Base-by-base conservation (phyloP, 2,329 filamentous ascomycete species). In the Epichloe gansuensis region DNA sequence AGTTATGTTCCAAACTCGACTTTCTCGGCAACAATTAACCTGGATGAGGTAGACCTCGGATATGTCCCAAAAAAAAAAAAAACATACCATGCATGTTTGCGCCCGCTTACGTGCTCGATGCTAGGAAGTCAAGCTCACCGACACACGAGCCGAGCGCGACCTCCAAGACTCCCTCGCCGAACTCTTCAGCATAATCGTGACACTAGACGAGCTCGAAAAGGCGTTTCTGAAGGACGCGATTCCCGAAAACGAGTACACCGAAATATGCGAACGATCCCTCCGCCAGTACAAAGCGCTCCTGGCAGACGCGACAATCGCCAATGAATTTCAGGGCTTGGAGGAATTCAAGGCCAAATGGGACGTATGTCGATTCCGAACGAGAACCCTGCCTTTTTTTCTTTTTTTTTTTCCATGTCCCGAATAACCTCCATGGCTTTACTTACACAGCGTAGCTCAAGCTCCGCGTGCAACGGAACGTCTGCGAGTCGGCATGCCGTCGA, bases 281-380 rank as follows among this genome's bases (percentile, higher is more conserved):
- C 94, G 95, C 70, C 93, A 98, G 72, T 98, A 98, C 75, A 95
- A 91, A 69, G 94, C 90, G 54, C 90, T 95, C 56, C 73, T 98
- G 34, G 85, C 87, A 34, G 89, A 97, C 65, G 91, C 97, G 60
- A 85, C 80, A 1, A 93, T 98, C n/a, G 80, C 86, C n/a, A 81
- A 77, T 42, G 88, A 88, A 44, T 98, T 97, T 67, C 83, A 83
- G 13, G 88, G 91, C 57, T 69, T 98, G 46, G 93, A 97, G 57
- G 85, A 84, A 25, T 98, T 98, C 72, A 96, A 95, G 69, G 77
- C 79, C 42, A 84, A 86, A 64, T 98, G 93, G 90, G 86, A 91
- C 72, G 90, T 95, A 76, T 58, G 84, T 23, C 45, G 28, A 11
- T 15, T 28, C 31, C 13, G 23, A 34, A 5, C 9, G 21, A n/a